Evolutionary conservation across 2,329 filamentous ascomycete species (phyloP).

Genomic region (Alternaria brassicicola): DNA sequence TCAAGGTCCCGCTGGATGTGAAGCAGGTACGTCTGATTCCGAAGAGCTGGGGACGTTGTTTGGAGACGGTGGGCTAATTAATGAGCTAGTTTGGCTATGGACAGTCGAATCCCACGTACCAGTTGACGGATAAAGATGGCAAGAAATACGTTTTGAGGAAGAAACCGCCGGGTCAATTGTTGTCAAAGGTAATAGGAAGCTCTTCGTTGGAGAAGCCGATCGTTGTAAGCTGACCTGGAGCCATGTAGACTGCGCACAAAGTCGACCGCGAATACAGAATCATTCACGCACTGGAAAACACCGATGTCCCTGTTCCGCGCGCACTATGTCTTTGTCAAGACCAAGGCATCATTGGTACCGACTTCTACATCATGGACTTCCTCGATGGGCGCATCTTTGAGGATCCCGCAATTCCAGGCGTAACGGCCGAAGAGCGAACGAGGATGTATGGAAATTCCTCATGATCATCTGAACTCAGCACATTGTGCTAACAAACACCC

Average conservation of each 20-base stretch:
- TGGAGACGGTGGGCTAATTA: constrained; percentile 8
- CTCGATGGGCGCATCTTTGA: constrained; percentile 92
- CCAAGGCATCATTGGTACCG: constrained; percentile 76
- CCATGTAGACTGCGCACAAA: constrained; percentile 80
- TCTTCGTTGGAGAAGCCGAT: background rate
- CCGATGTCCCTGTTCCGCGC: constrained; percentile 84
- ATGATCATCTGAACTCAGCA: background rate
- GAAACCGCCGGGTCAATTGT: constrained; percentile 92
- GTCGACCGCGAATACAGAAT: constrained; percentile 96
- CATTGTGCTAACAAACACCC: constrained; percentile 1
- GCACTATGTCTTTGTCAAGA: constrained; percentile 89
- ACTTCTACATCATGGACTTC: constrained; percentile 98
- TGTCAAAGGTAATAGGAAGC: constrained; percentile 60
- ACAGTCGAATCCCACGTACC: constrained; percentile 97
- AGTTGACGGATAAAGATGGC: constrained; percentile 74
- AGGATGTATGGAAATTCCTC: constrained; percentile 61
- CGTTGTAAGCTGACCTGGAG: background rate
- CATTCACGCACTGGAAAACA: constrained; percentile 78
- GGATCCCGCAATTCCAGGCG: constrained; percentile 79
- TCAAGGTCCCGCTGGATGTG: constrained; percentile 81
- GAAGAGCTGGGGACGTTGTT: background rate
- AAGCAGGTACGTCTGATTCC: constrained; percentile 71
- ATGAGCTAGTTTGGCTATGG: constrained; percentile 84
- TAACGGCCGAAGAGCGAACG: constrained; percentile 70
- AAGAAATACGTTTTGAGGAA: constrained; percentile 88